phyloP scores from a whole-genome alignment of 768 basidiomycete species.

The Suillus cothurnatus region DNA sequence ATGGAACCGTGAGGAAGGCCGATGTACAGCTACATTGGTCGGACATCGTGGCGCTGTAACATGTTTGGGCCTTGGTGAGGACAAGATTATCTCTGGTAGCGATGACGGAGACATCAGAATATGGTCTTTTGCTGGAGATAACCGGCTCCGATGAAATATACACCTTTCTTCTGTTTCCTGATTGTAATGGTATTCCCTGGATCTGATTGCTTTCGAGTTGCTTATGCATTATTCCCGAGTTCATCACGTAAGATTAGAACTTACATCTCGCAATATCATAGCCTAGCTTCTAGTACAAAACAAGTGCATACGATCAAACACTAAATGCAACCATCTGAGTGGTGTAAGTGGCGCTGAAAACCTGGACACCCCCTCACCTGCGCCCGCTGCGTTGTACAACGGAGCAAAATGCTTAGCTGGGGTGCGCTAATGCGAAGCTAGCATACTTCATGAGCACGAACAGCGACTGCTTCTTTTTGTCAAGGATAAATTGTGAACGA shows the following conservation, averaged over 20 bases:
- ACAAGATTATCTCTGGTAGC: slow-evolving; percentile 95
- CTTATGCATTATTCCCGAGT: background rate
- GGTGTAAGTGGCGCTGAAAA: slow-evolving; percentile 56
- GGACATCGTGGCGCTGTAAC: slow-evolving; percentile 96
- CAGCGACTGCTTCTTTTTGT: slow-evolving; percentile 53
- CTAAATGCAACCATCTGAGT: slow-evolving; percentile 67
- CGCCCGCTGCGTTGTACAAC: slow-evolving; percentile 74
- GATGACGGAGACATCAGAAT: slow-evolving; percentile 88
- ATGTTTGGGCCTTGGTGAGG: slow-evolving; percentile 86
- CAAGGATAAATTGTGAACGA: background rate
- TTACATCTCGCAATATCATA: background rate
- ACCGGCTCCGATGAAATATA: background rate
- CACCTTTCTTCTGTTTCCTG: background rate
- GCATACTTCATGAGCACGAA: slow-evolving; percentile 54
- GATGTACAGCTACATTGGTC: slow-evolving; percentile 85
- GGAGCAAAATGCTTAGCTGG: slow-evolving; percentile 84
- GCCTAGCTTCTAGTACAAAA: background rate
- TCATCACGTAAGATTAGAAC: background rate
- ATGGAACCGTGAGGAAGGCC: slow-evolving; percentile 90
- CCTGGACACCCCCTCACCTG: slow-evolving; percentile 57
- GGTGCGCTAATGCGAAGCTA: slow-evolving; percentile 69
- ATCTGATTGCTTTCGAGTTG: background rate
- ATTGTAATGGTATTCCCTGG: background rate
- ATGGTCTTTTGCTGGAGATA: slow-evolving; percentile 65
- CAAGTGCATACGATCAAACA: slow-evolving; percentile 25